These are phyloP conservation scores for Chlorella sp. DNA, from an alignment of 139 green algal species.

Conservation along the genomic window DNA sequence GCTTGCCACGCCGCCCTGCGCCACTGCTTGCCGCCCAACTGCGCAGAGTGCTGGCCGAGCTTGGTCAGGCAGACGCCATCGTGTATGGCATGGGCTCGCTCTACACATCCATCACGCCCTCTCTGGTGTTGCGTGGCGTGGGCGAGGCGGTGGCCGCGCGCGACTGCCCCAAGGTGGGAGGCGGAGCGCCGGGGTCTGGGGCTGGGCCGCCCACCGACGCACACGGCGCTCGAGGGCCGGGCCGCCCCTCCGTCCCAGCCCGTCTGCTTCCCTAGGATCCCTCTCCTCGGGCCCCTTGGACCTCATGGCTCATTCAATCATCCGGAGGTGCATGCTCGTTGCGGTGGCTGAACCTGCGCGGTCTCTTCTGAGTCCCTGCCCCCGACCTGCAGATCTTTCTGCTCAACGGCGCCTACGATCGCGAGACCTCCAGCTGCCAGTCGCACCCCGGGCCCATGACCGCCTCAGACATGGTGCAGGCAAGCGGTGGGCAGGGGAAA, in stretches of 20 bases:
- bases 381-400: constrained; percentile 78
- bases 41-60: constrained; percentile 56
- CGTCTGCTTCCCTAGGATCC: too few species aligned
- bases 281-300: too few species aligned
- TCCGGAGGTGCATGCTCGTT: background rate
- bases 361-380: too few species aligned
- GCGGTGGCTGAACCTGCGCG: background rate
- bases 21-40: too few species aligned
- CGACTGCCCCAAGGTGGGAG: constrained; percentile 64
- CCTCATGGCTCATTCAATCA: too few species aligned
- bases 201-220: too few species aligned
- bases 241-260: too few species aligned
- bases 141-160: constrained; percentile 77
- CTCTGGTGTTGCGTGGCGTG: constrained; percentile 84
- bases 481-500: too few species aligned
- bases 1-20: too few species aligned
- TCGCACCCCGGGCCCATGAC: constrained; percentile 70
- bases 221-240: too few species aligned
- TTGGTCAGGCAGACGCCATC: constrained; percentile 76
- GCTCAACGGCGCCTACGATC: constrained; percentile 93
- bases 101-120: constrained; percentile 96
- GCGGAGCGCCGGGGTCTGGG: background rate
- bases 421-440: constrained; percentile 75
- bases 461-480: constrained; percentile 83
- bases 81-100: constrained; percentile 98